Base-by-base conservation (phyloP, 305 asterid species). In the Plantago rigida region DNA sequence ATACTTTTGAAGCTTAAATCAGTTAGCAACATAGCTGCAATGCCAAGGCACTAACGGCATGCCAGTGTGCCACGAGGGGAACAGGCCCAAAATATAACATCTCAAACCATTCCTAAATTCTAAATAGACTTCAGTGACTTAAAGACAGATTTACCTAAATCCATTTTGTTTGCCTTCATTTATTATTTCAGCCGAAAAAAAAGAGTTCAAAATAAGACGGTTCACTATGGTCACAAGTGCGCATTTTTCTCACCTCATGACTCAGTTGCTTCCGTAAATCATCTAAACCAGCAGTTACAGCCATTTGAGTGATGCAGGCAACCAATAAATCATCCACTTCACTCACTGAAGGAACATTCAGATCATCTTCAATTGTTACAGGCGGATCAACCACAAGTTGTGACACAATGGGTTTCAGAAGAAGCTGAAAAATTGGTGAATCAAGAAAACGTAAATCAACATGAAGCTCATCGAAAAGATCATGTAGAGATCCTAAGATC, bases 251-350 rank as follows among this genome's bases (percentile, higher is more conserved):
- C 45, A 91, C 98, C 96, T 91, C 96, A 22, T 91, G 95, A 75
- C 87, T 91, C 69, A 91, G 74, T 5, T 94, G 93, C 74, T 91
- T 86, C 96, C 98, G 88, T 46, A 86, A 87, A 57, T 87, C 95
- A 79, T 84, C 96, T 36, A 95, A 84, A 51, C 80, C 94, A 73
- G 93, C 88, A 66, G 96, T 70, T 68, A 88, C 86, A 75, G 96
- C 98, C 98, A 91, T 91, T 69, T 81, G 96, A 66, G 94, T 87
- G 55, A 91, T 61, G 69, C 94, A 91, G 52, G 69, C 73, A 6
- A 91, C 90, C 74, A 88, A 66, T 70, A 80, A 62, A 66, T 88
- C 84, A 72, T 86, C 89, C 50, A 87, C 90, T 72, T 84, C 94
- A 47, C 81, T 63, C 24, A 79, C 74, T 0, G 95, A 86, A 39